Percentiles rank a stretch among this genome's conserved stretches.
These are phyloP conservation scores for Balakata baccata DNA, from an alignment of 345 rosid species.

Conservation along the genomic window DNA sequence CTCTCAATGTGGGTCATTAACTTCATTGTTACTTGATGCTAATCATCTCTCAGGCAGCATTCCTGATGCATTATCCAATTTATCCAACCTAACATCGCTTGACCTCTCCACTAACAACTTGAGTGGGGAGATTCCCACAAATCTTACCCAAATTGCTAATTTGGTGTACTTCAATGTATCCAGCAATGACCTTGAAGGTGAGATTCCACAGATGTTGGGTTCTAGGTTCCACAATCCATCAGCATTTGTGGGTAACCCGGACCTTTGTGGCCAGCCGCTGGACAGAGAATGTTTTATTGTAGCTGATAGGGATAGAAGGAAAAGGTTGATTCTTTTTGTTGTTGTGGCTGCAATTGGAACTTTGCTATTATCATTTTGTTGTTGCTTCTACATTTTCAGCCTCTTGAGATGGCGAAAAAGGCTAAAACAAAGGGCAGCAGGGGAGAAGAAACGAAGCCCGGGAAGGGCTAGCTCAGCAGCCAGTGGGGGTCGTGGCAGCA, in stretches of 20 bases:
- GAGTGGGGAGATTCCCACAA: constrained; percentile 64
- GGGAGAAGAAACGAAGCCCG: constrained; percentile 87
- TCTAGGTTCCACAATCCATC: constrained; percentile 58
- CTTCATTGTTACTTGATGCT: constrained; percentile 47
- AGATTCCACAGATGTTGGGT: constrained; percentile 59
- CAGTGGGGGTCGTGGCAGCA: constrained; percentile 76
- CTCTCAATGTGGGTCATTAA: constrained; percentile 46
- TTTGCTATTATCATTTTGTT: constrained; percentile 57
- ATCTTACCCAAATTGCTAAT: constrained; percentile 41
- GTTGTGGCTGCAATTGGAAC: constrained; percentile 55
- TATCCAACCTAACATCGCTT: constrained; percentile 51
- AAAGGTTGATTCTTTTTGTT: constrained; percentile 55
- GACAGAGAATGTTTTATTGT: constrained; percentile 35
- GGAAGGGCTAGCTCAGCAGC: constrained; percentile 74
- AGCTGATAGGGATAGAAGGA: constrained; percentile 45
- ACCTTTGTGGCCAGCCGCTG: constrained; percentile 74
- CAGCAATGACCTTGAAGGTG: constrained; percentile 61
- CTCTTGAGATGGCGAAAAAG: constrained; percentile 79
- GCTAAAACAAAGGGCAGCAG: constrained; percentile 59
- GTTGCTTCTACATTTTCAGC: constrained; percentile 81
- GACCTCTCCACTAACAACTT: constrained; percentile 82
- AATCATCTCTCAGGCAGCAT: constrained; percentile 73
- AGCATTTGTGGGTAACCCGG: constrained; percentile 50
- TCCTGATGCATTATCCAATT: constrained; percentile 53
- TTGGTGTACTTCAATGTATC: constrained; percentile 73